A percentile compares a stretch with the other conserved stretches of the same genome.
Conservation (phyloP, 2,329 filamentous ascomycete genomes). For the Mariannaea elegans region DNA sequence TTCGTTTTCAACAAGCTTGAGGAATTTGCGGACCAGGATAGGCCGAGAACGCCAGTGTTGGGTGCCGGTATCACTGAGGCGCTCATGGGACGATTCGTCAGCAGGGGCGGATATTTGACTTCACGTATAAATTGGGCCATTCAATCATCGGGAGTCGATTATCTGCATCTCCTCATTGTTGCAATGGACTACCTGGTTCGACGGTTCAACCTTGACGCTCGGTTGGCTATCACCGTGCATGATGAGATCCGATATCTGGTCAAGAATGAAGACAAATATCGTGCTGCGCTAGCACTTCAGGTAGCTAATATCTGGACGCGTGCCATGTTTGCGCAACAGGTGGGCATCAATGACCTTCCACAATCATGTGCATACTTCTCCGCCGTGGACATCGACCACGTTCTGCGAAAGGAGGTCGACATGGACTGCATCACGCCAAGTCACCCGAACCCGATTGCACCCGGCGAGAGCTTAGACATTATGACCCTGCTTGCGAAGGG, state of each 20-base stretch:
- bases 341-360: constrained; percentile 93
- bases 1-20: constrained; percentile 99
- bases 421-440: constrained; percentile 97
- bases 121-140: constrained; percentile 99
- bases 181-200: constrained; percentile 93
- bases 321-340: constrained; percentile 96
- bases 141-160: constrained; percentile 96
- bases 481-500: constrained; percentile 78
- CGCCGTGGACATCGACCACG: constrained; percentile 92
- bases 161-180: constrained; percentile 91
- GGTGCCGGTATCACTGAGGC: constrained; percentile 97
- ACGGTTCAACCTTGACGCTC: constrained; percentile 84
- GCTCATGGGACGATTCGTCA: constrained; percentile 86
- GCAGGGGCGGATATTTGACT: constrained; percentile 91
- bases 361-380: constrained; percentile 96
- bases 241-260: constrained; percentile 97
- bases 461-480: constrained; percentile 90
- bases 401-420: constrained; percentile 96
- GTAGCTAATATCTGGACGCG: constrained; percentile 96
- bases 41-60: constrained; percentile 88
- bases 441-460: constrained; percentile 78
- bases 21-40: constrained; percentile 95
- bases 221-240: constrained; percentile 92
- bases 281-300: constrained; percentile 90
- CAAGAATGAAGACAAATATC: constrained; percentile 84